Base-by-base conservation (phyloP, 495 filamentous ascomycete species). In the Jackrogersella multiformis region DNA sequence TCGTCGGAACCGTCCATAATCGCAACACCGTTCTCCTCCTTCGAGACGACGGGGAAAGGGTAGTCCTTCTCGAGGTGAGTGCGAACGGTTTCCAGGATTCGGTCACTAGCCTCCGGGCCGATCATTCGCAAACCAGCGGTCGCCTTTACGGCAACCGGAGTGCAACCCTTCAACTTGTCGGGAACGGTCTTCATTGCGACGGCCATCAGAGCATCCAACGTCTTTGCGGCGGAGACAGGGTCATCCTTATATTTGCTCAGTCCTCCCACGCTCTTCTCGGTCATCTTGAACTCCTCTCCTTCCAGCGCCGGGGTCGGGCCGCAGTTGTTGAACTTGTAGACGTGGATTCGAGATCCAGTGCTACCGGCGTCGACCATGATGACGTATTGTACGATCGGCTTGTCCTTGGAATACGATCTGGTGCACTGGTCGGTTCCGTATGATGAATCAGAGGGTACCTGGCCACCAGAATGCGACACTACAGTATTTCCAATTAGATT, bases 271-370 rank as follows among this genome's bases (percentile, higher is more conserved):
- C 74, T 87, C 82, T 90, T 91, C 70, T 88, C 85, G 15, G 93
- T 97, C 87, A 90, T 89, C 81, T 96, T 87, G 76, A 99, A 99
- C 18, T 89, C 83, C 74, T 99, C 95, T 70, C 87, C 81, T 74
- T 99, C 95, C 15, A 99, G 85, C 79, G 98, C 95, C n/a, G 95
- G 95, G 18, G 94, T 93, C 34, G 89, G 76, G 52, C 93, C 96
- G 80, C 95, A 99, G 82, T 98, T 99, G 82, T 97, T 99, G 86
- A 99, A 99, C 62, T 90, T 89, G 81, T 97, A 99, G 56, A 98
- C 94, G 79, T 99, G 95, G 73, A 99, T 97, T 56, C 95, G 91
- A 62, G 95, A 98, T 60, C 95, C 95, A 38, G 94, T 97, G 79
- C 94, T 97, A 56, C 95, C 95, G 35, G 95, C 95, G 82, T 99